phyloP scores from a whole-genome alignment of 257 asterid genomes.

The Solanum pennellii region DNA sequence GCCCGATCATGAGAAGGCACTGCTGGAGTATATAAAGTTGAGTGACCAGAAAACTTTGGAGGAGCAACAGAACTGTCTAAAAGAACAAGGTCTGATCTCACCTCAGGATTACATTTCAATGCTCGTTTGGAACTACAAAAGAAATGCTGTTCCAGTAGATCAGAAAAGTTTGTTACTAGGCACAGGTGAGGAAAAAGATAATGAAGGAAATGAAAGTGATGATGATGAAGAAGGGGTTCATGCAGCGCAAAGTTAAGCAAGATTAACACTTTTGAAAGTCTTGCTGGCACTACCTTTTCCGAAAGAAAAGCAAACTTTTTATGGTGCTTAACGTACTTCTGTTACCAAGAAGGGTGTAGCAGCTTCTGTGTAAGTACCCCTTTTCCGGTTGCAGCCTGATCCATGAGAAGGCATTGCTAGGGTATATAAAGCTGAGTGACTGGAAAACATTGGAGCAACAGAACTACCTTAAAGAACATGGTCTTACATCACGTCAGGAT shows the following conservation, averaged over 20 bases:
- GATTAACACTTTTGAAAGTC: neutral
- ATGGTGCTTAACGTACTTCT: neutral
- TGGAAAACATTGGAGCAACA: constrained; percentile 52
- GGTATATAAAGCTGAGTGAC: constrained; percentile 62
- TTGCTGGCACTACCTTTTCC: neutral
- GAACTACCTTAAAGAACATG: constrained; percentile 54
- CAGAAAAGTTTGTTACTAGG: constrained; percentile 29
- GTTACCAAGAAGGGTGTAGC: neutral
- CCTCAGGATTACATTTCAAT: constrained; percentile 92
- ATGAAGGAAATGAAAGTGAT: constrained; percentile 11
- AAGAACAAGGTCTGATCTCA: constrained; percentile 79
- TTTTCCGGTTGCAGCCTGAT: constrained; percentile 62
- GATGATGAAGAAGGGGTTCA: constrained; percentile 34
- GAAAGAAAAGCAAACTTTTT: neutral
- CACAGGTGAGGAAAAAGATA: constrained; percentile 25
- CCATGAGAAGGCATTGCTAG: constrained; percentile 84
- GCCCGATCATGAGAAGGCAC: constrained; percentile 88
- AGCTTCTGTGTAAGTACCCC: constrained; percentile 26
- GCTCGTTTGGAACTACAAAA: constrained; percentile 95
- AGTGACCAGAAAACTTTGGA: constrained; percentile 58
- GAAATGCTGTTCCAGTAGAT: constrained; percentile 48
- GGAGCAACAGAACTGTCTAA: constrained; percentile 54
- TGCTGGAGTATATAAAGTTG: constrained; percentile 71
- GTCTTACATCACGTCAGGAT: constrained; percentile 84
- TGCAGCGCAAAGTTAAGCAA: constrained; percentile 40